These are phyloP conservation scores for Irpex sp. DNA, from an alignment of 1,284 basidiomycete genomes.

Conservation along the genomic window DNA sequence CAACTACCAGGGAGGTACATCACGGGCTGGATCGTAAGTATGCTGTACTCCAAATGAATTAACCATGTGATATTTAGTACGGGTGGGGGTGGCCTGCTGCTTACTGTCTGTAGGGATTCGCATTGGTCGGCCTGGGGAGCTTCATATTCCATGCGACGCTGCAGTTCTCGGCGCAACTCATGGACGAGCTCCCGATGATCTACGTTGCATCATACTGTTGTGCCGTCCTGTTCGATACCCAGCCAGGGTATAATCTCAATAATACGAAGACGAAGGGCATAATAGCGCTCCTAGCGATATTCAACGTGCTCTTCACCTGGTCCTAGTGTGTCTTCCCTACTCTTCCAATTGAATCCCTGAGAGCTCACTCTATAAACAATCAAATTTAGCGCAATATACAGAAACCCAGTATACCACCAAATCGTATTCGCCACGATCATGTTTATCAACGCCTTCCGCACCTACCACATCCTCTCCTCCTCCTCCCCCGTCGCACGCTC, in stretches of 20 bases:
- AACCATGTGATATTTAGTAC: constrained; percentile 14
- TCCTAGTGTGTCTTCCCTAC: constrained; percentile 46
- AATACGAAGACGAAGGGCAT: constrained; percentile 31
- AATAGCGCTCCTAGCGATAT: constrained; percentile 37
- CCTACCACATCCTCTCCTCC: constrained; percentile 42
- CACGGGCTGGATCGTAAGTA: constrained; percentile 41
- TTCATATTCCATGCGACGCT: constrained; percentile 67
- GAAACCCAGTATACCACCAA: constrained; percentile 67
- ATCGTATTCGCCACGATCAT: constrained; percentile 52
- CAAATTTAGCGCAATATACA: constrained; percentile 45
- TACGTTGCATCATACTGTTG: constrained; percentile 50
- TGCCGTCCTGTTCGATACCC: constrained; percentile 52
- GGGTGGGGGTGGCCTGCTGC: not conserved
- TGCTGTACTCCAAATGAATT: too few species aligned
- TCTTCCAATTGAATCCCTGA: not conserved
- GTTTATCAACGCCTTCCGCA: constrained; percentile 38
- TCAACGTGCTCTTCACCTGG: constrained; percentile 55
- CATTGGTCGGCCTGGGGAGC: constrained; percentile 56
- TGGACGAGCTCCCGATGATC: constrained; percentile 69
- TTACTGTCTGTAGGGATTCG: constrained; percentile 41
- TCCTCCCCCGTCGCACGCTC: constrained; percentile 22
- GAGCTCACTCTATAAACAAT: not conserved
- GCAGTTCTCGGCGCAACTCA: constrained; percentile 61
- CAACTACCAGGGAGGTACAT: constrained; percentile 46
- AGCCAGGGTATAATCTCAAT: constrained; percentile 40